Conservation (phyloP, 2,329 filamentous ascomycete species). For the Rhinocladiella similis region DNA sequence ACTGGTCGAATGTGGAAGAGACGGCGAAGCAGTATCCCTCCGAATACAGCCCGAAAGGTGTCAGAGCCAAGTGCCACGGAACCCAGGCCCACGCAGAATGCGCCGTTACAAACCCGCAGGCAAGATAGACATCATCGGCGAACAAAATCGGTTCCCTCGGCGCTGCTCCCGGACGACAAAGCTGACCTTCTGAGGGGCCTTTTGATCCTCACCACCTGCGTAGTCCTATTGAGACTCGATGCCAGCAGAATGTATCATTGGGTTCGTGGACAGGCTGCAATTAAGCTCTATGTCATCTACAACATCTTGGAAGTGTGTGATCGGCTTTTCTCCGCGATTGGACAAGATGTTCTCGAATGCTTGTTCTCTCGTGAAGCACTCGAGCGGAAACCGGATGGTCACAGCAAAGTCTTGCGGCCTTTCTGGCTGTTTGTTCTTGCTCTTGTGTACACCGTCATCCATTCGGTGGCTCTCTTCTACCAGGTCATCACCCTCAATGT, state of each 20-base stretch:
- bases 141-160: constrained; percentile 81
- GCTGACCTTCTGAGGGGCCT: constrained; percentile 90
- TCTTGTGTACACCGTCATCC: constrained; percentile 81
- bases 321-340: constrained; percentile 82
- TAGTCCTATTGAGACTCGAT: constrained; percentile 85
- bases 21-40: constrained; percentile 39
- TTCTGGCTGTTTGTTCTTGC: constrained; percentile 89
- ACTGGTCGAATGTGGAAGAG: constrained; percentile 73
- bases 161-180: constrained; percentile 84
- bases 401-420: constrained; percentile 85
- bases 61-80: constrained; percentile 34
- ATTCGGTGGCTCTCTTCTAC: constrained; percentile 88
- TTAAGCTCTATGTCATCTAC: constrained; percentile 98
- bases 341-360: constrained; percentile 94
- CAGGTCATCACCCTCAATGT: constrained; percentile 98
- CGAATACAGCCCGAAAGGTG: constrained; percentile 4
- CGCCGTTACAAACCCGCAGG: constrained; percentile 1
- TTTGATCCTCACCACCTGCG: constrained; percentile 81
- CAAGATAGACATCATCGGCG: constrained; percentile 58
- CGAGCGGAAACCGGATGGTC: constrained; percentile 80
- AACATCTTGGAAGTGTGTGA: constrained; percentile 92
- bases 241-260: constrained; percentile 98
- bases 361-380: constrained; percentile 91
- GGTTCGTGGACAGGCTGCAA: constrained; percentile 91
- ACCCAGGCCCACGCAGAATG: constrained; percentile 36